Evolutionary conservation across 192 early-diverging fungal species (phyloP), one percentile per base, ranked within the genome.

Genomic region (Coemansia sp.): DNA sequence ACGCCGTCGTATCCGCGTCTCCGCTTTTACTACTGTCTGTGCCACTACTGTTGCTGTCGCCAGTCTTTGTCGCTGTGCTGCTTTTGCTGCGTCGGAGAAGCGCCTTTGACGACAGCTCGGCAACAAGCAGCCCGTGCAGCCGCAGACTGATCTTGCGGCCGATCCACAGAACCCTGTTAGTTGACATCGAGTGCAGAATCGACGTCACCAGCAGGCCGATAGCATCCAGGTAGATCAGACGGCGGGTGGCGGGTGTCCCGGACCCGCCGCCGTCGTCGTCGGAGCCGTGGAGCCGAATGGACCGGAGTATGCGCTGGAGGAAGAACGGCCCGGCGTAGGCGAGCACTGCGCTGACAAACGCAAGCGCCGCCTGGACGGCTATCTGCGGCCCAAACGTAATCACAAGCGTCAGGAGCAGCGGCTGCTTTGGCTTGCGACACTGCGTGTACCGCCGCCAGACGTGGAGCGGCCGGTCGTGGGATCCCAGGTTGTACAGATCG

Each of bases 51-150:
- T 47, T 60, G 39, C 65, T 54, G 9, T 79, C 65, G 23, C 56
- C 58, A 21, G 65, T 62, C 12, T 80, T 69, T n/a, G 69, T 76
- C 7, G 63, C 42, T 10, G 9, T 57, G 12, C 61, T 60, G 67
- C 85, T 85, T 57, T 68, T 77, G 70, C 88, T 84, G 62, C 86
- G 85, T 2, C 90, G 83, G 32, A 77, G 71, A 10, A 93, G 61
- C 0, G 90, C 86, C 75, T 90, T 90, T 23, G 76, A 75, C 50
- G 90, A 89, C 7, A 93, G 81, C 68, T 93, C 92, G 2, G 85
- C 89, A 4, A 89, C 79, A 41, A 90, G 68, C 53, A 90, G 82
- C 7, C 85, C 73, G 42, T 88, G 84, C 61, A 88, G 68, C 15
- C 86, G 86, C 69, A 93, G 71, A 63, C 85, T 83, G 23, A 92